Evolutionary conservation across 441 rosid genomes (phyloP).

Genomic region (Populus hybrid): DNA sequence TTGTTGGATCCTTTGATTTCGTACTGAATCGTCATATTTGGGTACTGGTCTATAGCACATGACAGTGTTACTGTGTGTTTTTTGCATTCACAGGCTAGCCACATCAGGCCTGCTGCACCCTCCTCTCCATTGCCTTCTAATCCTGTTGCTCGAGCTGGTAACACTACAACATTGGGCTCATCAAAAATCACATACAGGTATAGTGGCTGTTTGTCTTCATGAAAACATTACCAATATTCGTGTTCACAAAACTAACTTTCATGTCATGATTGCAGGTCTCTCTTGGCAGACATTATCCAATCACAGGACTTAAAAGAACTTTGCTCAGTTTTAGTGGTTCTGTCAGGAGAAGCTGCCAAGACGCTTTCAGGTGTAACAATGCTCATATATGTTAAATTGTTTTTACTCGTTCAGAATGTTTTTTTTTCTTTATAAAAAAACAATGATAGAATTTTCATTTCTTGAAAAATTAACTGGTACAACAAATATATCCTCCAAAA

Average conservation of each 20-base stretch:
- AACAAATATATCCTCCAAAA: not conserved
- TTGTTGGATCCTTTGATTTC: conserved; percentile 5
- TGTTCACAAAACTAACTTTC: conserved; percentile 35
- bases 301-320: conserved; percentile 91
- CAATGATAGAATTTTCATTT: not conserved
- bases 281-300: conserved; percentile 92
- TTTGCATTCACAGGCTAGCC: conserved; percentile 50
- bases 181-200: conserved; percentile 90
- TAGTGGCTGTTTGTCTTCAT: conserved; percentile 15
- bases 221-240: conserved; percentile 15
- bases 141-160: conserved; percentile 55
- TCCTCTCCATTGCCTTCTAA: conserved; percentile 46
- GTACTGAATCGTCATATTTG: conserved; percentile 5
- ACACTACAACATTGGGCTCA: conserved; percentile 41
- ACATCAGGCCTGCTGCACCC: conserved; percentile 50
- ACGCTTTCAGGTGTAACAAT: conserved; percentile 59
- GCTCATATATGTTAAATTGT: too few species aligned
- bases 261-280: conserved; percentile 62
- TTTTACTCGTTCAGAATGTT: too few species aligned
- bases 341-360: conserved; percentile 78
- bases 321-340: conserved; percentile 89
- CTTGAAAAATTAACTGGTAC: not conserved
- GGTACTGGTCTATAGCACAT: not conserved
- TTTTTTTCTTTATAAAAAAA: too few species aligned
- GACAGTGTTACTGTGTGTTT: not conserved